Evolutionary conservation across 331 rosid species (phyloP), one percentile per base, ranked within the genome.

Genomic region (Erythrophleum ivorense): DNA sequence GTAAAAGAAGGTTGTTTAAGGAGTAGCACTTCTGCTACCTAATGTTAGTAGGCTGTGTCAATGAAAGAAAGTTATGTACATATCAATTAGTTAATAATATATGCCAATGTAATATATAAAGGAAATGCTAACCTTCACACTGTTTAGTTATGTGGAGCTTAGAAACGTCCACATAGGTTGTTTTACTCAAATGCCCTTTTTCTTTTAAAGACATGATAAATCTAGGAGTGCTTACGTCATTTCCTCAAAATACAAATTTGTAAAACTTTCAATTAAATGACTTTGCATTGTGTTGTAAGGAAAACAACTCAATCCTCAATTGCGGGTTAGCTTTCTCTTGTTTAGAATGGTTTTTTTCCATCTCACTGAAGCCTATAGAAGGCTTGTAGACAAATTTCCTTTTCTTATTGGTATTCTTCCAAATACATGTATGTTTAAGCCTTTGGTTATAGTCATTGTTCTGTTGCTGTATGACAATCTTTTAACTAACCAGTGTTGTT

Each of bases 391-490:
- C 52, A 67, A 67, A 67, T 38, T 67, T 40, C 36, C 2, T 41
- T 5, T 57, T 45, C 4, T 24, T 15, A 70, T 43, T 43, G 59
- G 5, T 71, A 5, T 73, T 68, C 63, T 31, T 71, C 33, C 73
- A 38, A 59, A 75, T 24, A 9, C 53, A 49, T 14, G 15, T 40
- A 55, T 55, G 12, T 68, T 75, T 21, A 40, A 58, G 68, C 50
- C 55, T 68, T 59, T 38, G 19, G 57, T 49, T 79, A 40, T 59
- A 65, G 52, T 50, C 41, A 49, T 8, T n/a, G 16, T 40, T 41
- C 53, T n/a, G 21, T 66, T 79, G 62, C 70, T 58, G 64, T 75
- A 31, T 50, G 65, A 0, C 38, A 59, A 10, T 59, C 65, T 24
- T 59, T 19, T 59, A 59, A 59, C 24, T 59, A 21, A 10, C 36